These are phyloP conservation scores for Trichoderma guizhouense DNA, from an alignment of 2,329 filamentous ascomycete genomes.

Conservation along the genomic window DNA sequence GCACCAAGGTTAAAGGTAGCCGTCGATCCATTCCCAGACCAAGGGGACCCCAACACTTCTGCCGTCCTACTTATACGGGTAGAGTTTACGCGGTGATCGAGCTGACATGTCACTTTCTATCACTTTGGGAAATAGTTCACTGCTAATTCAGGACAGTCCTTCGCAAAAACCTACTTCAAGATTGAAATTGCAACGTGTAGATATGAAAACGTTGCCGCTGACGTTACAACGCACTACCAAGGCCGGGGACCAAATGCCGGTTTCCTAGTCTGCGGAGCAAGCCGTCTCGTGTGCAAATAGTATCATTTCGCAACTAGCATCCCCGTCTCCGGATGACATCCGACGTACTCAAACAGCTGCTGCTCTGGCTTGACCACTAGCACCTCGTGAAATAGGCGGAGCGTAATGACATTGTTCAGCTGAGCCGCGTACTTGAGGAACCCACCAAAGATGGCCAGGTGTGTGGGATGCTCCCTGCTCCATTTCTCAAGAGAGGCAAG, in stretches of 20 bases:
- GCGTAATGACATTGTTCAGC: slow-evolving; percentile 31
- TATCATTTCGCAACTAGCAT: slow-evolving; percentile 25
- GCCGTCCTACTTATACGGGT: neutral
- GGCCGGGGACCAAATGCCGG: neutral
- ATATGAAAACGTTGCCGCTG: neutral
- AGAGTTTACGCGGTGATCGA: neutral
- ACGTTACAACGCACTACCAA: neutral
- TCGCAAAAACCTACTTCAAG: neutral
- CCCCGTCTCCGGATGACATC: slow-evolving; percentile 36
- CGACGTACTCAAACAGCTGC: slow-evolving; percentile 42
- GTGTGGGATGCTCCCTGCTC: slow-evolving; percentile 39
- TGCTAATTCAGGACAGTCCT: neutral
- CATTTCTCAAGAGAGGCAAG: slow-evolving; percentile 38
- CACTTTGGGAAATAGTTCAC: neutral
- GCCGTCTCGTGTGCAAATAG: neutral
- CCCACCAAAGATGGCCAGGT: slow-evolving; percentile 40
- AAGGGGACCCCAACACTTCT: neutral
- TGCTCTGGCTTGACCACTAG: slow-evolving; percentile 37
- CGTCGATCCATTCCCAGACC: neutral
- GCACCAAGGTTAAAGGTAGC: neutral
- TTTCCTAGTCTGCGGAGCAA: neutral
- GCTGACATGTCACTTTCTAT: neutral
- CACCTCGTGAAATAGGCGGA: slow-evolving; percentile 41
- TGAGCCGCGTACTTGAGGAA: slow-evolving; percentile 39
- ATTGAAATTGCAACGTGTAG: neutral